Conservation (phyloP, 371 early-diverging fungal genomes). For the Phascolomyces articulosus region DNA sequence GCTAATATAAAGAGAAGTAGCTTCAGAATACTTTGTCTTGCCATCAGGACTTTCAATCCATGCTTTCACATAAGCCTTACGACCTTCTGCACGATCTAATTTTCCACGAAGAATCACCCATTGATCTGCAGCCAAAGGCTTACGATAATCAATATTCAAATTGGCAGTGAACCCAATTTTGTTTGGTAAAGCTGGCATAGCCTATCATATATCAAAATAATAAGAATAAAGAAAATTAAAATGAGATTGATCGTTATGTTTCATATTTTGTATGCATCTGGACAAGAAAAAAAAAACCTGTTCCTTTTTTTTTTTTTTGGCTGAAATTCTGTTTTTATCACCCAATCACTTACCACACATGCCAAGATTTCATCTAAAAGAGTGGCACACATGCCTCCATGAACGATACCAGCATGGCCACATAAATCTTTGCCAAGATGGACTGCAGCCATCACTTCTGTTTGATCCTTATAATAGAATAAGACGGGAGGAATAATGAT, state of each 20-base stretch:
- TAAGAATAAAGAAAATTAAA: too few species aligned
- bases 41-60: slow-evolving; percentile 59
- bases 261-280: too few species aligned
- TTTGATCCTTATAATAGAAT: slow-evolving; percentile 41
- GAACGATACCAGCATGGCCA: slow-evolving; percentile 67
- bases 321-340: not conserved
- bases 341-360: slow-evolving; percentile 43
- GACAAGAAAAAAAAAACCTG: too few species aligned
- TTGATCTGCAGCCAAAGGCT: slow-evolving; percentile 64
- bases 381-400: slow-evolving; percentile 73
- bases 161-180: slow-evolving; percentile 79
- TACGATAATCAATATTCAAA: slow-evolving; percentile 72
- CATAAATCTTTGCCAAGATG: slow-evolving; percentile 52
- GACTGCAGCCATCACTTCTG: slow-evolving; percentile 31
- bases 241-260: too few species aligned
- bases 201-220: slow-evolving; percentile 24
- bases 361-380: slow-evolving; percentile 71
- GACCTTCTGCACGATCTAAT: slow-evolving; percentile 62
- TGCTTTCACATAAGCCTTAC: slow-evolving; percentile 73
- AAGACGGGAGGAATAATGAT: slow-evolving; percentile 36
- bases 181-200: slow-evolving; percentile 62
- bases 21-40: slow-evolving; percentile 34
- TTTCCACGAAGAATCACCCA: slow-evolving; percentile 58
- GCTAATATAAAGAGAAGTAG: slow-evolving; percentile 32
- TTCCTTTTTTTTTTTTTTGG: too few species aligned